Evolutionary conservation across 176 grass and related monocot genomes (phyloP), one percentile per base, ranked within the genome.

Genomic region (Stipa capillata): DNA sequence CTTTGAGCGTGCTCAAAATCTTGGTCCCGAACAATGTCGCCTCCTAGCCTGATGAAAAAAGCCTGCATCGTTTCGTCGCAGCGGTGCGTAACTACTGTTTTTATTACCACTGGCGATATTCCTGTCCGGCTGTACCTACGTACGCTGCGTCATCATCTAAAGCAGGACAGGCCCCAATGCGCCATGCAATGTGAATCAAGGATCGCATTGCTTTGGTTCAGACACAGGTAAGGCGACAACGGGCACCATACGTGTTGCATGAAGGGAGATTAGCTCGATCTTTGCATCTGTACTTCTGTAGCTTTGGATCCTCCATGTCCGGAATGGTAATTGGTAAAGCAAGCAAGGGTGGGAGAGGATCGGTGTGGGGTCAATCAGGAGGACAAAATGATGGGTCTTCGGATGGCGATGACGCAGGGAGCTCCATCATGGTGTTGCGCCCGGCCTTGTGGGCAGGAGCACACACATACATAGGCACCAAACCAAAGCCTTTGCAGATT

Each of bases 381-480:
- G 83, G 91, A 85, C 94, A 89, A 43, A 42, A 94, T 94, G 94
- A 91, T 97, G 74, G 69, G 12, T 40, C 64, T 71, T 28, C 74
- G 61, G 47, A 52, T 75, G 45, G 82, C 47, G 79, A 74, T 86
- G 89, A 88, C 87, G 89, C 83, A 77, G 41, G 79, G 36, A 50
- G 39, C 47, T 49, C n/a, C 21, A 93, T 93, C 80, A 97, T 97
- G 72, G 71, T 85, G 88, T 62, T 79, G 55, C 39, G 11, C 61
- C 41, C 5, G 81, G 68, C 21, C 28, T 64, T 44, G 69, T 53
- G 35, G 52, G 6, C 55, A 40, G 17, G 80, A 78, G 61, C 25
- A 50, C 78, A 48, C 71, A 56, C 62, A 55, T 58, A 42, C 78
- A 55, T 53, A 34, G 74, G 72, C 47, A 18, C 86, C 85, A 72